Evolutionary conservation across 148 eudicot species (phyloP), one percentile per base, ranked within the genome.

Genomic region (Rhododendron henanense): DNA sequence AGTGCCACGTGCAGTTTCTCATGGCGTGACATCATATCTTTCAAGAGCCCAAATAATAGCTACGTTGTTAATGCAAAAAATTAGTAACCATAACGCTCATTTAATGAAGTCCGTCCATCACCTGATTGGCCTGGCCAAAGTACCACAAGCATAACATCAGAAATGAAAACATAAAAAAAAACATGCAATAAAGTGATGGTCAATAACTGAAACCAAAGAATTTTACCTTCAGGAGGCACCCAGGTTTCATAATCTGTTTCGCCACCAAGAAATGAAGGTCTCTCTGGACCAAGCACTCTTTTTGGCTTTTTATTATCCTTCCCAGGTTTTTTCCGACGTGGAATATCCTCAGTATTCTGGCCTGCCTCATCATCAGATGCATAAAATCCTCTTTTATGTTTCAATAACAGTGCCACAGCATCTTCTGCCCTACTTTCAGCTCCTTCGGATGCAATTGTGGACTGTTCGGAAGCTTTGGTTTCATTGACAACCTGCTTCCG

Each of bases 141-240:
- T 39, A 83, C 50, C 87, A 82, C 19, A 16, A 89, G 45, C 45
- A 41, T 71, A 74, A 76, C 55, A 75, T 86, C 82, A 88, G 91
- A 65, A 86, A 63, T 61, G 53, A 18, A 11, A 84, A 3, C 69
- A 85, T 33, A 7, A 73, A 59, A 31, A 31, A n/a, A 59, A 75
- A 88, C 78, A 2, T 21, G 18, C 31, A 41, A 69, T 10, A 25
- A 33, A 51, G 28, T 51, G 48, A 50, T 13, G 37, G 13, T 44
- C 69, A 75, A 50, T 23, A 83, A 83, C 48, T 51, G 53, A 35
- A 81, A 41, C 75, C 10, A 47, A 78, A 45, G 76, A 41, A 14
- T 35, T 71, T 78, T 89, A 94, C 99, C 99, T 95, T 95, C 86
- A 50, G 99, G 99, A 85, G 99, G 99, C 67, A 95, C 92, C 99